Evolutionary conservation across 331 rosid species (phyloP).

Genomic region (Dryas integrifolia): DNA sequence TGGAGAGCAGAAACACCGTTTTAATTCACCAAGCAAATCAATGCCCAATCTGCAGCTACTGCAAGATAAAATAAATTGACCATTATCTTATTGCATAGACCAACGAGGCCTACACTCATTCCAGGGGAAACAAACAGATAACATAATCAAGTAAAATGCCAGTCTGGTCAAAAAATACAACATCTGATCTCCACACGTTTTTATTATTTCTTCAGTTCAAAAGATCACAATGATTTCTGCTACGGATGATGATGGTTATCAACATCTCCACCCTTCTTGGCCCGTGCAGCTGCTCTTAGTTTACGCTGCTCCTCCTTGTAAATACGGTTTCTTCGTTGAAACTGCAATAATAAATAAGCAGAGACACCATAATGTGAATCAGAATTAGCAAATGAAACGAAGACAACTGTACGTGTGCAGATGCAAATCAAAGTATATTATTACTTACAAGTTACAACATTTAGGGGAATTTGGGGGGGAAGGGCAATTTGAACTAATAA

Average conservation of each 20-base stretch:
- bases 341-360: constrained; percentile 42
- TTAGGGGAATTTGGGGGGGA: neutral
- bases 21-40: constrained; percentile 11
- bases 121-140: constrained; percentile 28
- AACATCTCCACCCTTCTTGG: constrained; percentile 50
- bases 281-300: constrained; percentile 72
- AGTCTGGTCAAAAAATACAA: constrained; percentile 40
- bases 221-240: constrained; percentile 26
- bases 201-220: constrained; percentile 35
- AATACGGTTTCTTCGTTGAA: constrained; percentile 82
- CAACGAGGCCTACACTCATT: constrained; percentile 30
- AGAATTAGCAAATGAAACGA: neutral
- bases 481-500: neutral
- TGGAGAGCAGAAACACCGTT: neutral
- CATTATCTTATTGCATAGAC: constrained; percentile 35
- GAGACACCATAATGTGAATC: constrained; percentile 13
- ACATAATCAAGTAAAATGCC: constrained; percentile 29
- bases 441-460: neutral
- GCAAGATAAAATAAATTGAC: constrained; percentile 14
- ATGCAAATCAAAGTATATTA: neutral
- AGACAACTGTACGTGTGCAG: neutral
- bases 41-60: constrained; percentile 9
- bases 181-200: constrained; percentile 17
- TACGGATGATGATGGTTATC: constrained; percentile 63
- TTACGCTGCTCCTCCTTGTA: constrained; percentile 96